Conservation (phyloP, 805 yeast genomes). For the Metahyphopichia silvanorum region DNA sequence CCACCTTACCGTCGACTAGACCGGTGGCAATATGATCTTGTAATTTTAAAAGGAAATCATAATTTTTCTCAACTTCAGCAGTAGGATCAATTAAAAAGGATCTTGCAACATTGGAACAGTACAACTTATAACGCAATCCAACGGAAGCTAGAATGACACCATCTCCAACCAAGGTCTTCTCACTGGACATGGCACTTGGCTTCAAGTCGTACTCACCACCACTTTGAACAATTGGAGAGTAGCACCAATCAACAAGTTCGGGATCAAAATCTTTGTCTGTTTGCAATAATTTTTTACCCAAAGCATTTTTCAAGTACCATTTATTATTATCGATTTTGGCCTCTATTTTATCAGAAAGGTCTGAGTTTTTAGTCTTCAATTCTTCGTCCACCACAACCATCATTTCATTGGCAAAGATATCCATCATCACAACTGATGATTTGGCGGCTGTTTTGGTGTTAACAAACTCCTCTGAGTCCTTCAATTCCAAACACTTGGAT, state of each 20-base stretch:
- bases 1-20: conserved; percentile 61
- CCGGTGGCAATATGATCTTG: conserved; percentile 59
- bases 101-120: conserved; percentile 84
- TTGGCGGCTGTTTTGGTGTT: conserved; percentile 68
- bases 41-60: conserved; percentile 68
- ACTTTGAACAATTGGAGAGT: conserved; percentile 85
- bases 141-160: conserved; percentile 82
- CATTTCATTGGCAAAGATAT: conserved; percentile 82
- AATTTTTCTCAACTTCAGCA: conserved; percentile 70
- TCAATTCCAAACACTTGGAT: conserved; percentile 58
- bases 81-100: conserved; percentile 90
- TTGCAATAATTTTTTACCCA: conserved; percentile 55
- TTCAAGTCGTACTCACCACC: conserved; percentile 81
- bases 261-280: conserved; percentile 60
- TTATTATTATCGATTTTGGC: conserved; percentile 72
- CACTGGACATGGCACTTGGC: conserved; percentile 77
- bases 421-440: conserved; percentile 76
- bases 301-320: conserved; percentile 53
- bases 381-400: conserved; percentile 86
- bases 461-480: conserved; percentile 75
- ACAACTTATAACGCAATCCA: conserved; percentile 83
- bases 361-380: conserved; percentile 64
- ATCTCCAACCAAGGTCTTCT: conserved; percentile 56
- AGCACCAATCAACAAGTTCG: conserved; percentile 85
- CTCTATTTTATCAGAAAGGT: conserved; percentile 73